Percentiles rank a stretch among this genome's conserved stretches.
phyloP scores from a whole-genome alignment of 1,139 yeast species.

The Pichia sp. region DNA sequence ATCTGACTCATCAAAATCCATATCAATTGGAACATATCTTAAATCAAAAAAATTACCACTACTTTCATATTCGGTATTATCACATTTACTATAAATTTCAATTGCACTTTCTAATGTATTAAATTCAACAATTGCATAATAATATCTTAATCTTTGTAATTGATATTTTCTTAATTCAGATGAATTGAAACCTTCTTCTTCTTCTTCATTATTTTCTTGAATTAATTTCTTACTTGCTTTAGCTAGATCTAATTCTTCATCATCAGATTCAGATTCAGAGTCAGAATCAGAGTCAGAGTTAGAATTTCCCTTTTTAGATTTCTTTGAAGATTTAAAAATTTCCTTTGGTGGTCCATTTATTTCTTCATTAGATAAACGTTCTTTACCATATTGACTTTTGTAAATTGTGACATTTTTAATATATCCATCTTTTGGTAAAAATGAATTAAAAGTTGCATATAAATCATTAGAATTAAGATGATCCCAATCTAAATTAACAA shows the following conservation, averaged over 20 bases:
- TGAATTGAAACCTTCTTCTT: conserved; percentile 59
- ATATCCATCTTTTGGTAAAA: conserved; percentile 71
- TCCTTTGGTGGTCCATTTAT: conserved; percentile 90
- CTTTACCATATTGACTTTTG: conserved; percentile 93
- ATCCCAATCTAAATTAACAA: conserved; percentile 97
- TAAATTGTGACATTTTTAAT: conserved; percentile 69
- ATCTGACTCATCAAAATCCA: conserved; percentile 67
- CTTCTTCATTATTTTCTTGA: conserved; percentile 57
- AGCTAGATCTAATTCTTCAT: conserved; percentile 37
- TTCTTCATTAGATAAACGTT: conserved; percentile 86
- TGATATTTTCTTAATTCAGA: conserved; percentile 54
- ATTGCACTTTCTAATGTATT: conserved; percentile 69
- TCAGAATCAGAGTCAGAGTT: conserved; percentile 37
- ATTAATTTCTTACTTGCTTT: conserved; percentile 60
- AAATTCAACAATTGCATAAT: conserved; percentile 88
- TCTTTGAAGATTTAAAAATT: conserved; percentile 45
- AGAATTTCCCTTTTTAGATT: conserved; percentile 24
- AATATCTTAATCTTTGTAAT: conserved; percentile 80
- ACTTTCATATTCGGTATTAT: conserved; percentile 93
- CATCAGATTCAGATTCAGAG: conserved; percentile 44
- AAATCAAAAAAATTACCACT: conserved; percentile 93
- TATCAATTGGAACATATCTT: conserved; percentile 86
- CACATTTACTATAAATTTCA: conserved; percentile 76
- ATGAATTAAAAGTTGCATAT: conserved; percentile 84
- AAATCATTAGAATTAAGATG: conserved; percentile 79